Evolutionary conservation across 2,329 filamentous ascomycete species (phyloP).

Genomic region (Trichoderma afroharzianum): DNA sequence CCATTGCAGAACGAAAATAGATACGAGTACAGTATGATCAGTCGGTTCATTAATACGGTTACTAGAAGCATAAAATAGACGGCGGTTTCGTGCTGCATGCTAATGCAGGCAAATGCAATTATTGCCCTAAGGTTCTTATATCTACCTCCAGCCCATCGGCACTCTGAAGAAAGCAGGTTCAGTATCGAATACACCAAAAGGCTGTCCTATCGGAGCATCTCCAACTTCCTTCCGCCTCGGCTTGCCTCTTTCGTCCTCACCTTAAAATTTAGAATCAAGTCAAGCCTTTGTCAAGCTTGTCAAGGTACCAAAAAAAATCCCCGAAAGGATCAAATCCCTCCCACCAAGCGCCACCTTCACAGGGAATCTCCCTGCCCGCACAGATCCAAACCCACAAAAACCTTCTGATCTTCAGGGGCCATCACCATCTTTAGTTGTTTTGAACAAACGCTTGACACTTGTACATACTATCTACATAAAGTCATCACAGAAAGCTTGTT

Average conservation of each 20-base stretch:
- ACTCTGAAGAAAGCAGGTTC: not conserved
- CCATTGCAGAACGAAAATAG: not conserved
- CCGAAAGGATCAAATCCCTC: not conserved
- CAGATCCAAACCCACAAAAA: not conserved
- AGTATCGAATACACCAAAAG: not conserved
- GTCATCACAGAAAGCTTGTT: not conserved
- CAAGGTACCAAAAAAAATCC: not conserved
- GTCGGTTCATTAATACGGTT: not conserved
- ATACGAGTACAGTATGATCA: not conserved
- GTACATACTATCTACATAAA: not conserved
- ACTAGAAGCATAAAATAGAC: not conserved
- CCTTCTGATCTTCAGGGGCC: slow-evolving; percentile 23
- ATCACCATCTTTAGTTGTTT: not conserved
- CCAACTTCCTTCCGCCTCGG: not conserved
- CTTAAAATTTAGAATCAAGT: not conserved
- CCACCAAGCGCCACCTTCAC: not conserved
- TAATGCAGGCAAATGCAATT: not conserved
- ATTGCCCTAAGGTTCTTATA: not conserved
- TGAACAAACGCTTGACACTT: not conserved
- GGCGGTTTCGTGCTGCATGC: not conserved
- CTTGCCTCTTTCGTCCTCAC: slow-evolving; percentile 5
- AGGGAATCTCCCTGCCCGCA: not conserved
- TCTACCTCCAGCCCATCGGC: not conserved
- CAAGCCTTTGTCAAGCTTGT: not conserved
- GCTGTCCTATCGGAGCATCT: not conserved